Evolutionary conservation across 1,284 basidiomycete species (phyloP), one percentile per base, ranked within the genome.

Genomic region (Trichosporon inkin): DNA sequence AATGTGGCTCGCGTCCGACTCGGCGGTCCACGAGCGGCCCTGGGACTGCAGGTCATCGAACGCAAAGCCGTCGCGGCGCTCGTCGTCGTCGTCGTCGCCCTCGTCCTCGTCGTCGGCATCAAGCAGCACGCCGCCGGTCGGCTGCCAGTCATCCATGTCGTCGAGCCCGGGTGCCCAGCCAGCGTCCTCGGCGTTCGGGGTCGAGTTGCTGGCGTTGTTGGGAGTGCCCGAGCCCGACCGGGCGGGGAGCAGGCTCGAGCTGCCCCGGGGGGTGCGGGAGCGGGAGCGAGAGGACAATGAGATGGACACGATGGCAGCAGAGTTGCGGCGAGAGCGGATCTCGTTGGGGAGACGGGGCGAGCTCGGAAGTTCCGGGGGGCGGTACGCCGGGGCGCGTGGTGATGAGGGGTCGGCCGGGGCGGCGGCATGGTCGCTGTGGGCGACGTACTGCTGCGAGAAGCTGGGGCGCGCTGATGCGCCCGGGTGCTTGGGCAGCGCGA

Each of bases 261-360:
- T 67, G 0, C 72, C 71, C 28, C 69, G 63, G 3, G 75, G 75
- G 3, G 75, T 76, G 1, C 71, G 66, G 10, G 73, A 74, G 13
- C 71, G 64, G 1, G 72, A 73, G n/a, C 75, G 65, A 13, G 73
- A 73, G 38, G 71, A 71, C 10, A 74, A 61, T 10, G 70, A 71
- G 60, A 75, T 76, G 3, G 73, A 75, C 16, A 76, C 72, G 47
- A 75, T 69, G 6, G 75, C 75, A 2, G 72, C 71, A 34, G 71
- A 73, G 57, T 75, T 74, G 16, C 73, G 69, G 19, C 73, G 57
- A 1, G 71, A 72, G 53, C 57, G 47, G 39, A 62, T 28, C 51
- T 56, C 62, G 14, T 37, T 55, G 1, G 53, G 24, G 1, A 57
- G 57, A 10, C 67, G 64, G 14, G 71, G 71, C 11, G 70, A 71